Base-by-base conservation (phyloP, 2,329 filamentous ascomycete species). In the Aspergillus quadrilineatus region DNA sequence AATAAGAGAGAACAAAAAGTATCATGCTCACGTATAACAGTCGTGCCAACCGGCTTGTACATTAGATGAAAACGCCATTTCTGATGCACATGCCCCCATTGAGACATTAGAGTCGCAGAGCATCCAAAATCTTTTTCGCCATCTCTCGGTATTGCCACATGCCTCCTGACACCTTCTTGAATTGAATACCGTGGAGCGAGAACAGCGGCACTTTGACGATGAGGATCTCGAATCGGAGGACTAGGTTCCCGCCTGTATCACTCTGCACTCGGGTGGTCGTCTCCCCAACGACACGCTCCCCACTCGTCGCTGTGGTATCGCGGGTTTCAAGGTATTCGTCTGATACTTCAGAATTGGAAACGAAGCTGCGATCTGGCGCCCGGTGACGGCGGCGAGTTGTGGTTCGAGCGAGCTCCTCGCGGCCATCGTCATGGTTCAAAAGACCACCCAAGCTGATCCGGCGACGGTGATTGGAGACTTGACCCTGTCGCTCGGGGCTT, bases 141-240 rank as follows among this genome's bases (percentile, higher is more conserved):
- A 97, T 95, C 69, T 90, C 93, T 80, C 97, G 96, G 78, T 96
- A 99, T 74, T 97, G 92, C 92, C 93, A 97, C 57, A 94, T 97
- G 58, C 95, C 93, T 36, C 94, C 93, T 56, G 90, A 85, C 64
- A 97, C 88, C 71, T 94, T 92, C 82, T 99, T 99, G 80, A 99
- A 99, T 73, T 97, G 94, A 60, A 99, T 92, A 48, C 94, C 94
- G 69, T 99, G 93, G 56, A 99, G 77, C 42, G 89, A 92, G 59
- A 99, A 85, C 50, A 99, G 79, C 10, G 94, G 94, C 28, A 99
- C 92, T 77, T 99, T 99, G 71, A 99, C 94, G 65, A 99, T 94
- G 64, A 97, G 87, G 61, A 97, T 96, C 72, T 99, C 94, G 69
- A 97, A 99, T 62, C 90, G 87, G 51, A 97, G 79, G 39, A 90